Conservation (phyloP, 1,284 basidiomycete genomes). For the Fistulinella cinereoalba region DNA sequence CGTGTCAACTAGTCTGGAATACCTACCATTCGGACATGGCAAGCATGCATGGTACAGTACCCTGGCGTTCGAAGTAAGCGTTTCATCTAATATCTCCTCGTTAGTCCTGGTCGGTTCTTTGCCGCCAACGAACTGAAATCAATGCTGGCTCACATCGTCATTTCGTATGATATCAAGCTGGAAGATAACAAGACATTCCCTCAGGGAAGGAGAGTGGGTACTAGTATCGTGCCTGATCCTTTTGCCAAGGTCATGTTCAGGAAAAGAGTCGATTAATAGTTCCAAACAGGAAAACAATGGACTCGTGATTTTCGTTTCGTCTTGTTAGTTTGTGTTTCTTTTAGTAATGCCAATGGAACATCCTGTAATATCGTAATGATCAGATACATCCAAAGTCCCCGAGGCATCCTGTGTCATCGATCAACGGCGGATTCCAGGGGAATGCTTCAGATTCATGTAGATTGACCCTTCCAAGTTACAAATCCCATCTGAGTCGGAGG, state of each 20-base stretch:
- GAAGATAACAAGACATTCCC: constrained; percentile 3
- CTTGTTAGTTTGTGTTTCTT: no score
- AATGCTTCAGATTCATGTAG: no score
- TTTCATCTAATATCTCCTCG: background rate
- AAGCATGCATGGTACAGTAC: constrained; percentile 11
- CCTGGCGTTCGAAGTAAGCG: background rate
- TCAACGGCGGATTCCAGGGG: no score
- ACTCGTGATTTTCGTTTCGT: no score
- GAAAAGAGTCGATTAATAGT: constrained; percentile 1
- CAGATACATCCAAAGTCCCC: no score
- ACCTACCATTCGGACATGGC: constrained; percentile 8
- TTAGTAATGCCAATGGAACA: no score
- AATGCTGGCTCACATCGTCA: constrained; percentile 13
- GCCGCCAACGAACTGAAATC: constrained; percentile 8
- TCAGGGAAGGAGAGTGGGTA: constrained; percentile 1
- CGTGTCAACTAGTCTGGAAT: constrained; percentile 7
- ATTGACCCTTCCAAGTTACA: no score
- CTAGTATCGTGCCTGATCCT: constrained; percentile 1
- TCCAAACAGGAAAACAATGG: no score
- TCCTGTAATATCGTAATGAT: no score
- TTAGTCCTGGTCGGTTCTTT: constrained; percentile 13
- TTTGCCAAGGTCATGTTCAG: constrained; percentile 10
- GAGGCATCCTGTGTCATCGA: no score
- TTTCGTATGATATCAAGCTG: constrained; percentile 10
- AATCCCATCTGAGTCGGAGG: no score